Evolutionary conservation across 2,329 filamentous ascomycete species (phyloP), one percentile per base, ranked within the genome.

Genomic region (Chrysoporthe cubensis): DNA sequence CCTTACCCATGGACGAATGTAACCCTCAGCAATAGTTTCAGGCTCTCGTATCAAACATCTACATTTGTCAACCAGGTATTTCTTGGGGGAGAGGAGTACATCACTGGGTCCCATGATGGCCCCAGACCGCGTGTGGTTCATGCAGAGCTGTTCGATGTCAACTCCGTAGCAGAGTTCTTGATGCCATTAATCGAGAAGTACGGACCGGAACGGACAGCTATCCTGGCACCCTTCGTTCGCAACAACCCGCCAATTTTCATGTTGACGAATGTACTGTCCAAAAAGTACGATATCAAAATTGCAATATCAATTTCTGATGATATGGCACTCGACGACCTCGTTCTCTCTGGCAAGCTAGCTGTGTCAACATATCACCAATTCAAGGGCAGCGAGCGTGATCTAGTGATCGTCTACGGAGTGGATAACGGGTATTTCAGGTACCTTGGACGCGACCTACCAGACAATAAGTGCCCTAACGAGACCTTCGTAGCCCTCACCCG

Each of bases 331-430:
- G 63, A 77, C 34, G 70, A 77, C 21, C 64, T 37, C 2, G 72
- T 76, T 5, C 74, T 73, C 5, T 21, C 69, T 4, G 73, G 74
- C 13, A 78, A 78, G 63, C 14, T 77, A 26, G 74, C 73, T 11
- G 67, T 76, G 13, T 76, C 75, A 16, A 76, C 74, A 0, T 76
- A 76, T 56, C 76, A 78, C 46, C 74, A 77, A 50, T 78, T 78
- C 67, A 78, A 78, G 54, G 76, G 76, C 4, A 74, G 71, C 54
- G 75, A 78, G 68, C 75, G 76, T 18, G 67, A 75, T 46, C 64
- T 78, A 1, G 56, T 77, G 4, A 74, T 78, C 52, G 65, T 77
- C 2, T 66, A 75, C 42, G 73, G 71, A 5, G 69, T 74, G 0
- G 74, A 77, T 50, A 62, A 72, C 14, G 70, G 70, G 0, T 78